Evolutionary conservation across 805 yeast species (phyloP), one percentile per base, ranked within the genome.

Genomic region (Myxozyma geophila): DNA sequence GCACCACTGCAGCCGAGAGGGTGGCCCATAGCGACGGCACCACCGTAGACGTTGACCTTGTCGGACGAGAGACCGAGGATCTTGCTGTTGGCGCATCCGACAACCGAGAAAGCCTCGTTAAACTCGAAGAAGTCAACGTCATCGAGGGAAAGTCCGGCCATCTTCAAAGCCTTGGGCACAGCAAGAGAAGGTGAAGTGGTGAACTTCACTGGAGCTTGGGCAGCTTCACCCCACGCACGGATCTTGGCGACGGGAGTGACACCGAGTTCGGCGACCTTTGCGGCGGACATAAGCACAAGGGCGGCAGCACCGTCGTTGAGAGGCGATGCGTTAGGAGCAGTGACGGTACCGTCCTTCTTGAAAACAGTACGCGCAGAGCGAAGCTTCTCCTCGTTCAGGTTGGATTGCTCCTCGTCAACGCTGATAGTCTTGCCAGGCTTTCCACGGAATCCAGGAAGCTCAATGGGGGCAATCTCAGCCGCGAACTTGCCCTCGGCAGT

Each of bases 221-320:
- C 99, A 73, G 98, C 98, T 77, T 95, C 99, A 79, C 96, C 99
- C 96, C 97, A 93, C 66, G 97, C 96, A 59, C 84, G 76, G 72
- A 95, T 87, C 77, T 86, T 86, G 65, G 97, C 98, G 67, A 95
- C 76, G 68, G 99, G 99, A 76, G 82, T 91, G 74, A 95, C 81
- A 52, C 88, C 88, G 72, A 92, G 85, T 82, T 92, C 97, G 76
- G 86, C 85, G 72, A 92, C 82, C 81, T 92, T 92, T 67, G 80
- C 80, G 75, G 85, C 98, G 63, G 96, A 89, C 58, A 91, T 95
- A 70, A 95, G 83, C 51, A 95, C 81, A 44, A 95, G 85, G 55
- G 98, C 98, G 60, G 98, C 97, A 76, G 91, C 98, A 79, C 99
- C 99, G 78, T 95, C 99, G 78, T 93, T 95, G 73, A 95, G 82